phyloP scores from a whole-genome alignment of 2,329 filamentous ascomycete species.

The Pseudogymnoascus destructans region DNA sequence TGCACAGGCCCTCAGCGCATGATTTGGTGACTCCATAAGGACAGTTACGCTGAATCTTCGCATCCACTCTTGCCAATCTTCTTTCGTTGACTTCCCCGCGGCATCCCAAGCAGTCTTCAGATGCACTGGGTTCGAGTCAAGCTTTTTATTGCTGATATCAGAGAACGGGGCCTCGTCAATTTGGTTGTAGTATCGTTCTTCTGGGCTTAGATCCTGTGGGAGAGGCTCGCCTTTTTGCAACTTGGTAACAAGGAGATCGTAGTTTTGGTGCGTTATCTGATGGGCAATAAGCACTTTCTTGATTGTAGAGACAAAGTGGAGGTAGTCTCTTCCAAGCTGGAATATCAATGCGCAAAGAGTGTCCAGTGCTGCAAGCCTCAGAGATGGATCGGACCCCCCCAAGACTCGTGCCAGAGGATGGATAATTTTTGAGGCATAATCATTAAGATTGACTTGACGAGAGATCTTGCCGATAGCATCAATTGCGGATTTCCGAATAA shows the following conservation, averaged over 20 bases:
- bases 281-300: constrained; percentile 73
- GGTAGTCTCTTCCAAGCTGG: constrained; percentile 87
- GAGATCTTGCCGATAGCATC: constrained; percentile 92
- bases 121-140: constrained; percentile 95
- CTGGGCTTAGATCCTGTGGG: constrained; percentile 86
- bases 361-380: constrained; percentile 77
- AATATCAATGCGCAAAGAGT: constrained; percentile 92
- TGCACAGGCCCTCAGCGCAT: constrained; percentile 85
- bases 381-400: constrained; percentile 53
- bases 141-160: constrained; percentile 81
- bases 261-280: constrained; percentile 79
- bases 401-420: constrained; percentile 82
- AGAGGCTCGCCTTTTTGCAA: constrained; percentile 87
- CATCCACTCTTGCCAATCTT: constrained; percentile 99
- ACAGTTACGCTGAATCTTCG: constrained; percentile 90
- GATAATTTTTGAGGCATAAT: constrained; percentile 92
- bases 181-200: constrained; percentile 64
- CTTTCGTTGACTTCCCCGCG: constrained; percentile 87
- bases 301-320: constrained; percentile 86
- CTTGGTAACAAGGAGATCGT: constrained; percentile 83
- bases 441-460: constrained; percentile 90
- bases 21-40: constrained; percentile 88
- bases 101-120: constrained; percentile 96
- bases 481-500: constrained; percentile 76
- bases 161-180: constrained; percentile 69